Evolutionary conservation across 805 yeast species (phyloP).

Genomic region (Ogataea zsoltii): DNA sequence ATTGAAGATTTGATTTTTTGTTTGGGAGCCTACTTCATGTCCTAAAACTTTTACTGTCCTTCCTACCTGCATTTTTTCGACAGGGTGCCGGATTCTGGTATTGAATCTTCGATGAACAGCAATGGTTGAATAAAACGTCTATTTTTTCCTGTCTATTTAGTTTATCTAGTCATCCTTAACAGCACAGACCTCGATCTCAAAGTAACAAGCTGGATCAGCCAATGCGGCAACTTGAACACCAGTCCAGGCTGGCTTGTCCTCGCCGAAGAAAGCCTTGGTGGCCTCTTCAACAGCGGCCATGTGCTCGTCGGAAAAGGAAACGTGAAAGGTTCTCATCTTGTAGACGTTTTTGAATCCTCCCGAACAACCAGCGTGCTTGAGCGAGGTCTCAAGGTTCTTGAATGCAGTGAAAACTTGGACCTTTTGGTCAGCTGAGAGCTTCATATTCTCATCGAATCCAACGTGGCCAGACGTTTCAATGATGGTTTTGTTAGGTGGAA

Average conservation of each 20-base stretch:
- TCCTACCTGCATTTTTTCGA: too few species aligned
- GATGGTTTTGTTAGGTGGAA: not conserved
- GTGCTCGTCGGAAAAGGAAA: not conserved
- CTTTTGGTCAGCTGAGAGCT: not conserved
- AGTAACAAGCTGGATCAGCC: not conserved
- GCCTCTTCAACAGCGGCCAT: conserved; percentile 1
- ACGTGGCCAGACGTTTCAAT: conserved; percentile 1
- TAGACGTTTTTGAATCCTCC: conserved; percentile 4
- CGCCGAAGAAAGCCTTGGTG: not conserved
- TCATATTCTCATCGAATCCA: not conserved
- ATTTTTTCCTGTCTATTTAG: too few species aligned
- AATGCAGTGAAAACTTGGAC: not conserved
- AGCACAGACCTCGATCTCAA: conserved; percentile 2
- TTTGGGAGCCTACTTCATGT: too few species aligned
- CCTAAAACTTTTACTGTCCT: too few species aligned
- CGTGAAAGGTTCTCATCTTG: conserved; percentile 5
- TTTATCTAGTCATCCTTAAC: not conserved
- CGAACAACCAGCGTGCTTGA: conserved; percentile 3
- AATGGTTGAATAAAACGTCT: too few species aligned
- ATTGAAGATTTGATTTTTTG: too few species aligned
- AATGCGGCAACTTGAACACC: conserved; percentile 1
- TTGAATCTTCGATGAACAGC: too few species aligned
- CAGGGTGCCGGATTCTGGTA: too few species aligned
- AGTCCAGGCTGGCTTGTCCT: conserved; percentile 6
- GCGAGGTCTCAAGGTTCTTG: not conserved